phyloP scores from a whole-genome alignment of 176 grass and related monocot genomes.

The Chrysopogon serrulatus region DNA sequence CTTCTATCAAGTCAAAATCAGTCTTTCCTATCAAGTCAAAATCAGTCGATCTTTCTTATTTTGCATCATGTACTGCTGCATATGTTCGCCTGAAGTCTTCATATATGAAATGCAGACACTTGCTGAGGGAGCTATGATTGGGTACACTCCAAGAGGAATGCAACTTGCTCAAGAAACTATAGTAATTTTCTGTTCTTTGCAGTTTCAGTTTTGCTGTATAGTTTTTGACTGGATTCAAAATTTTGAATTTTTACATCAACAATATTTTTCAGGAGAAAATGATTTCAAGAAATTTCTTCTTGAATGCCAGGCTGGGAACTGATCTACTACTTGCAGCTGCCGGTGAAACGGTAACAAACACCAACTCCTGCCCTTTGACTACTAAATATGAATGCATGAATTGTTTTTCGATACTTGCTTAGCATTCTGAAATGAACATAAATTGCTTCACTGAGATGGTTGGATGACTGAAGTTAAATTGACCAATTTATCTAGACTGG shows the following conservation, averaged over 20 bases:
- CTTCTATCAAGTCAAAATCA: too few species aligned
- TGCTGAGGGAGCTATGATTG: constrained; percentile 92
- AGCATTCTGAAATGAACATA: neutral
- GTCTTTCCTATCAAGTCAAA: neutral
- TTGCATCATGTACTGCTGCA: neutral
- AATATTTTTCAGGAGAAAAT: constrained; percentile 76
- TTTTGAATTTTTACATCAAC: constrained; percentile 8
- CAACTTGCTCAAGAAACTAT: constrained; percentile 91
- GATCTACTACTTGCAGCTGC: constrained; percentile 84
- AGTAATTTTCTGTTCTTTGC: constrained; percentile 43
- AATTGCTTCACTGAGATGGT: constrained; percentile 11
- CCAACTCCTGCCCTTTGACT: neutral
- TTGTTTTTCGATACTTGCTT: constrained; percentile 15
- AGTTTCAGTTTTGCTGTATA: constrained; percentile 19
- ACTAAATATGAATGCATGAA: constrained; percentile 8
- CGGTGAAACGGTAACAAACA: constrained; percentile 62
- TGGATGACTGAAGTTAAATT: neutral
- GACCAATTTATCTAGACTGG: constrained; percentile 56
- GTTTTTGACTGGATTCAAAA: neutral
- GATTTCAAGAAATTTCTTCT: constrained; percentile 70
- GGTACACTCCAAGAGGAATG: constrained; percentile 85
- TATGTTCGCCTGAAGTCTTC: constrained; percentile 1
- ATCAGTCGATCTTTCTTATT: neutral
- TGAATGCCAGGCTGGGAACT: constrained; percentile 79
- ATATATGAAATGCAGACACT: constrained; percentile 50